Percentiles rank a stretch among this genome's conserved stretches.
phyloP scores from a whole-genome alignment of 192 early-diverging fungal genomes.

The Backusella mclennaniae region DNA sequence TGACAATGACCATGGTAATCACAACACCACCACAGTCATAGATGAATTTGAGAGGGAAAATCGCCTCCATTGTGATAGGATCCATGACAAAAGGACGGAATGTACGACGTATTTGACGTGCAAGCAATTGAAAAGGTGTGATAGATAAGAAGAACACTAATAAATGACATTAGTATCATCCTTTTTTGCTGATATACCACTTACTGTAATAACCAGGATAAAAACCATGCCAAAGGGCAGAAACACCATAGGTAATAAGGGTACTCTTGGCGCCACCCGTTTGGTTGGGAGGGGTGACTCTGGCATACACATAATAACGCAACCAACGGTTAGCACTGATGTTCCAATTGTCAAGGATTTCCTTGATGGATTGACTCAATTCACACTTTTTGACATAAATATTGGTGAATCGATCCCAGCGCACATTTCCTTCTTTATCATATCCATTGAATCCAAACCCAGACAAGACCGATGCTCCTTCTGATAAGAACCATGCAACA shows the following conservation, averaged over 20 bases:
- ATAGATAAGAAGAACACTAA: conserved; percentile 3
- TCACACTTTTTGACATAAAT: conserved; percentile 76
- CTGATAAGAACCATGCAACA: conserved; percentile 86
- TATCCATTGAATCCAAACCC: conserved; percentile 84
- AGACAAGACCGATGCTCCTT: conserved; percentile 78
- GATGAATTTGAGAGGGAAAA: not conserved
- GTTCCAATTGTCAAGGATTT: conserved; percentile 86
- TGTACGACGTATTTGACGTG: not conserved
- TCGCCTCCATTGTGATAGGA: not conserved
- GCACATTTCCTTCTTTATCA: conserved; percentile 46
- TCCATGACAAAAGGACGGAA: not conserved
- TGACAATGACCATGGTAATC: not conserved
- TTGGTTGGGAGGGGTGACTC: conserved; percentile 44
- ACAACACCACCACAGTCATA: not conserved
- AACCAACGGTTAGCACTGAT: conserved; percentile 88
- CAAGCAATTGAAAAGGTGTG: not conserved
- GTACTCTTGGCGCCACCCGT: conserved; percentile 58
- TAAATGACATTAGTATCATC: not conserved
- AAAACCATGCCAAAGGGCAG: conserved; percentile 97
- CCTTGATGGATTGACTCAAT: conserved; percentile 72
- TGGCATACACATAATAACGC: conserved; percentile 78
- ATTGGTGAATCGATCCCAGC: conserved; percentile 79
- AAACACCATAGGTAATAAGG: conserved; percentile 74
- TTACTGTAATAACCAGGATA: conserved; percentile 81
- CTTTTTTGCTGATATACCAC: not conserved